Evolutionary conservation across 352 stramenopile species (phyloP).

Genomic region (Phytophthora melonis): DNA sequence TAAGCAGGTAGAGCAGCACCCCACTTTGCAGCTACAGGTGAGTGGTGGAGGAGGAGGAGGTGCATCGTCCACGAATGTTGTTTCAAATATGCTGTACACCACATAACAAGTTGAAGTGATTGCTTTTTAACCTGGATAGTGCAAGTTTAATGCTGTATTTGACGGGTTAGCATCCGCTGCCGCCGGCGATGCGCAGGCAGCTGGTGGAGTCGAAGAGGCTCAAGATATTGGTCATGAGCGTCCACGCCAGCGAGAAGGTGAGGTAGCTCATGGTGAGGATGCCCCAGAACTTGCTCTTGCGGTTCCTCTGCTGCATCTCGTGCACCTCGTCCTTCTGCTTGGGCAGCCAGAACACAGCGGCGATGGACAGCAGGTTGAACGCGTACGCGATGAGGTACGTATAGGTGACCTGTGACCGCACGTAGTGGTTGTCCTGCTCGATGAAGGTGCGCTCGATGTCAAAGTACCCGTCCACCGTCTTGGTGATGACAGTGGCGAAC

Average conservation of each 20-base stretch:
- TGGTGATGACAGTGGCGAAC: slow-evolving; percentile 57
- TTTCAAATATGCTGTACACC: too few relatives aligned
- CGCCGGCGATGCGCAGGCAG: slow-evolving; percentile 52
- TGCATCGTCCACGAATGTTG: too few relatives aligned
- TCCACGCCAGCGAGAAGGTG: slow-evolving; percentile 49
- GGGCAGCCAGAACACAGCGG: slow-evolving; percentile 51
- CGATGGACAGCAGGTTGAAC: slow-evolving; percentile 51
- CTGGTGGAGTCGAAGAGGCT: slow-evolving; percentile 51
- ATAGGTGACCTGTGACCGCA: slow-evolving; percentile 53
- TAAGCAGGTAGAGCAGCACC: too few relatives aligned
- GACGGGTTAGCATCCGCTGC: slow-evolving; percentile 35
- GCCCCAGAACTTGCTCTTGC: slow-evolving; percentile 43
- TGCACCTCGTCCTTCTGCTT: slow-evolving; percentile 58
- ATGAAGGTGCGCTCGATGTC: slow-evolving; percentile 51
- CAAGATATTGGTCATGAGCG: slow-evolving; percentile 62
- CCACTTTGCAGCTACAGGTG: too few relatives aligned
- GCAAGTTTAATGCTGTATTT: neutral
- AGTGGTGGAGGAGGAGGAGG: too few relatives aligned
- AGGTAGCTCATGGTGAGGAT: slow-evolving; percentile 36
- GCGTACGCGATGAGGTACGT: slow-evolving; percentile 58
- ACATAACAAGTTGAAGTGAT: neutral
- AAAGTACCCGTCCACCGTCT: slow-evolving; percentile 39
- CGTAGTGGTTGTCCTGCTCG: slow-evolving; percentile 37
- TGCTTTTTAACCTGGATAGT: too few relatives aligned
- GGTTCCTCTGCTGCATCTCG: slow-evolving; percentile 42